phyloP scores from a whole-genome alignment of 2,329 filamentous ascomycete species.

The Pseudogymnoascus sp. region DNA sequence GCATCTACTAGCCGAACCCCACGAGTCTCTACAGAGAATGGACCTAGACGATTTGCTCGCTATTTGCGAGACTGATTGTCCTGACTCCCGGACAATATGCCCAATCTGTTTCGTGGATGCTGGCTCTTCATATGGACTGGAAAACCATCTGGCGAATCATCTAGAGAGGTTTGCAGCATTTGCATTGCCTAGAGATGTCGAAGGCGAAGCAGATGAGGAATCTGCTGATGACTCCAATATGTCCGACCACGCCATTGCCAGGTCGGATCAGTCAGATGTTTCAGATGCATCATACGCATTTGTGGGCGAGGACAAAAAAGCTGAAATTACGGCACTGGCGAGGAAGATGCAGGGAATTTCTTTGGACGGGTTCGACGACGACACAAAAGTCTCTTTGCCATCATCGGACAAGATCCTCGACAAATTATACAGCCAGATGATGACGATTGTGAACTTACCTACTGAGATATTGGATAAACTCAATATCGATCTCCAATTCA shows the following conservation, averaged over 20 bases:
- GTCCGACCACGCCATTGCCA: not conserved
- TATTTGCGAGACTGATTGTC: not conserved
- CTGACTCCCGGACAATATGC: not conserved
- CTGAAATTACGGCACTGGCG: not conserved
- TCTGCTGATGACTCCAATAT: not conserved
- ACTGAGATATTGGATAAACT: not conserved
- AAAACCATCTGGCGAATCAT: not conserved
- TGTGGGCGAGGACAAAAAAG: not conserved
- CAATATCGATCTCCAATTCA: not conserved
- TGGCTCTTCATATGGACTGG: not conserved
- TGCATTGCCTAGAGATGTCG: not conserved
- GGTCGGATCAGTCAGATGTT: not conserved
- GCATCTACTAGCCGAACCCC: not conserved
- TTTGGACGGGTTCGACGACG: not conserved
- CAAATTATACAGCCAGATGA: not conserved
- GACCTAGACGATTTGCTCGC: not conserved
- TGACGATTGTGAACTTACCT: not conserved
- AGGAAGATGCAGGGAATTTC: not conserved
- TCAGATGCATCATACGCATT: not conserved
- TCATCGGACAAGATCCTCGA: not conserved
- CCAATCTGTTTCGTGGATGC: not conserved
- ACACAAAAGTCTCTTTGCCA: not conserved
- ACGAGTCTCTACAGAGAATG: not conserved
- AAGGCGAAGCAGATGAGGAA: not conserved
- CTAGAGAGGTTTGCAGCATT: conserved; percentile 4